Percentiles rank a stretch among this genome's conserved stretches.
Evolutionary conservation across 768 basidiomycete genomes (phyloP).

Genomic region (Suillus americanus): DNA sequence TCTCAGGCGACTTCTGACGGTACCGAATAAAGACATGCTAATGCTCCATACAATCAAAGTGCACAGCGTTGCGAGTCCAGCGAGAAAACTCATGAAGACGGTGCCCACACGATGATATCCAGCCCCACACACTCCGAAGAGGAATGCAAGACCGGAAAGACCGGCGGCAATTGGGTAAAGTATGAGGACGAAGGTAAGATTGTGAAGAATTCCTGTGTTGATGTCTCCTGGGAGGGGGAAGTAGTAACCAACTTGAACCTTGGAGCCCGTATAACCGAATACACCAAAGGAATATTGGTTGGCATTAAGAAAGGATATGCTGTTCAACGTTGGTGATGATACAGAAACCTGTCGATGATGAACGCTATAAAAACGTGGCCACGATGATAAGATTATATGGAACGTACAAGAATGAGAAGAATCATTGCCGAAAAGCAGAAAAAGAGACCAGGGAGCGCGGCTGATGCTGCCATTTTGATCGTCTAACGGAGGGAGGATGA

Average conservation of each 20-base stretch:
- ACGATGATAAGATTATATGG: constrained; percentile 4
- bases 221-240: constrained; percentile 30
- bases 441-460: constrained; percentile 69
- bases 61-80: constrained; percentile 63
- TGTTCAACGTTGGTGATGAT: constrained; percentile 72
- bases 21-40: constrained; percentile 80
- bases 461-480: constrained; percentile 48
- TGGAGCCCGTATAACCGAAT: constrained; percentile 72
- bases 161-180: constrained; percentile 80
- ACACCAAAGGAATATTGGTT: constrained; percentile 61
- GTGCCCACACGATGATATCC: constrained; percentile 69
- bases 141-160: constrained; percentile 59
- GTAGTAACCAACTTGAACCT: constrained; percentile 56
- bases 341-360: constrained; percentile 54
- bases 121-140: constrained; percentile 69
- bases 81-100: constrained; percentile 70
- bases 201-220: constrained; percentile 58
- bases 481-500: constrained; percentile 1
- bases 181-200: constrained; percentile 72
- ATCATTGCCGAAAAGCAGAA: constrained; percentile 71
- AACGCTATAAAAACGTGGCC: constrained; percentile 3
- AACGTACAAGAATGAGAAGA: constrained; percentile 65
- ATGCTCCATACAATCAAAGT: constrained; percentile 72
- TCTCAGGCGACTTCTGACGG: constrained; percentile 59
- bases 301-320: constrained; percentile 65